Evolutionary conservation across 176 grass and related monocot genomes (phyloP), one percentile per base, ranked within the genome.

Genomic region (Oryza coarctata): DNA sequence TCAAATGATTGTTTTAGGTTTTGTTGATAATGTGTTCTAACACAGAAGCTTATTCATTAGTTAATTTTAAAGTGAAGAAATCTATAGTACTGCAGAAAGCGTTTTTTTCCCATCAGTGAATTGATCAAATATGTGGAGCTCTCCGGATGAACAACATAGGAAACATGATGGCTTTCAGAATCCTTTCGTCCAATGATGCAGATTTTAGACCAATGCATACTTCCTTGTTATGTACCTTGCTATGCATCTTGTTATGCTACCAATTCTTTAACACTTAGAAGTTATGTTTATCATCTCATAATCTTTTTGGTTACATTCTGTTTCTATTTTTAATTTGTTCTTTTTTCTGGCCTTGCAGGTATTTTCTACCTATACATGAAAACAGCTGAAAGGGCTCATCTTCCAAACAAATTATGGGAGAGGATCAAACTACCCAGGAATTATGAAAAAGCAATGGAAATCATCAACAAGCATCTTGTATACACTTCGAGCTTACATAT

Each of bases 361-460:
- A 65, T 98, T 15, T 95, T 98, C 86, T 98, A 93, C 71, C 77
- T 98, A 55, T 98, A 98, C 71, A 98, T 98, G 90, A 98, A 98
- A 91, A 98, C 95, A 70, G 94, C 92, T 41, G 95, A 98, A 93
- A 90, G 95, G 86, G 92, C 95, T 45, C 95, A 98, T 82, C 85
- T 88, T 85, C 92, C 95, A 34, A 98, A 93, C 57, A 87, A 93
- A 95, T 71, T 95, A 68, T 98, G 95, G 95, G 88, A 95, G 88
- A 94, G 93, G 78, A 84, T 98, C 52, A 95, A 93, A 70, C 87
- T 98, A 33, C 95, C 92, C 0, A 98, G 84, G 72, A 98, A 95
- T 74, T 98, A 98, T 87, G 93, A 94, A 76, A 90, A 93, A 66
- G 92, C 95, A 68, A 83, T 91, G 71, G 92, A 98, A 71, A 77